Conservation (phyloP, 2,329 filamentous ascomycete species). For the Rhynchosporium agropyri region DNA sequence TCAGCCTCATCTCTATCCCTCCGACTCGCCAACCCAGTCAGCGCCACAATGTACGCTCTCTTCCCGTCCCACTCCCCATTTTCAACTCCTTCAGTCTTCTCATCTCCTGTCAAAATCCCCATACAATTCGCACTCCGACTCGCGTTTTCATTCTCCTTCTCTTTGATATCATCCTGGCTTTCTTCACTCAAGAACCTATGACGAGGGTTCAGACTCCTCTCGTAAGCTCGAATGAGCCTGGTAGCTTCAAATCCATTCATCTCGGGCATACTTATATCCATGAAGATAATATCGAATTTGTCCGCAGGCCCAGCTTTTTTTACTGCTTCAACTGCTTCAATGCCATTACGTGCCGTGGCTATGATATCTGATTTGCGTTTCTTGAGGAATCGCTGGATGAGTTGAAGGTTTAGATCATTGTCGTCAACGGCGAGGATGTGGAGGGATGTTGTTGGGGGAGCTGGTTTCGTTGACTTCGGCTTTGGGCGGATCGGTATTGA, state of each 20-base stretch:
- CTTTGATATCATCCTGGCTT: neutral
- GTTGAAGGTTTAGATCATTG: slow-evolving; percentile 46
- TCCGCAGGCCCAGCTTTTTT: slow-evolving; percentile 40
- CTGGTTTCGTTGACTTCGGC: neutral
- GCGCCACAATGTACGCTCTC: slow-evolving; percentile 51
- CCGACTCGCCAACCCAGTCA: slow-evolving; percentile 54
- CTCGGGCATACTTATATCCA: slow-evolving; percentile 59
- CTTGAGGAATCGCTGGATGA: slow-evolving; percentile 43
- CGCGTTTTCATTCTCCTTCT: neutral
- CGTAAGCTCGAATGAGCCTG: slow-evolving; percentile 47
- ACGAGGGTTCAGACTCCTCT: neutral
- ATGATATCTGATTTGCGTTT: slow-evolving; percentile 45
- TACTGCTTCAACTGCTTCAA: slow-evolving; percentile 48
- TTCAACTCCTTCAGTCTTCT: no score
- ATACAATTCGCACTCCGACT: no score
- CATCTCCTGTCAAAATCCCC: no score
- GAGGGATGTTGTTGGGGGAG: slow-evolving; percentile 11
- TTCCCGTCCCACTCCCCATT: neutral
- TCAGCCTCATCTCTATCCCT: slow-evolving; percentile 53
- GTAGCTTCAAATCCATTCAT: slow-evolving; percentile 56
- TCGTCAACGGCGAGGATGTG: slow-evolving; percentile 46
- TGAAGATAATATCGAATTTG: slow-evolving; percentile 49
- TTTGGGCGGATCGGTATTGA: neutral
- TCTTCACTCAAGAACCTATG: neutral
- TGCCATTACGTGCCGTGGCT: slow-evolving; percentile 48